Evolutionary conservation across 2,329 filamentous ascomycete species (phyloP).

Genomic region (Aspergillus ustus): DNA sequence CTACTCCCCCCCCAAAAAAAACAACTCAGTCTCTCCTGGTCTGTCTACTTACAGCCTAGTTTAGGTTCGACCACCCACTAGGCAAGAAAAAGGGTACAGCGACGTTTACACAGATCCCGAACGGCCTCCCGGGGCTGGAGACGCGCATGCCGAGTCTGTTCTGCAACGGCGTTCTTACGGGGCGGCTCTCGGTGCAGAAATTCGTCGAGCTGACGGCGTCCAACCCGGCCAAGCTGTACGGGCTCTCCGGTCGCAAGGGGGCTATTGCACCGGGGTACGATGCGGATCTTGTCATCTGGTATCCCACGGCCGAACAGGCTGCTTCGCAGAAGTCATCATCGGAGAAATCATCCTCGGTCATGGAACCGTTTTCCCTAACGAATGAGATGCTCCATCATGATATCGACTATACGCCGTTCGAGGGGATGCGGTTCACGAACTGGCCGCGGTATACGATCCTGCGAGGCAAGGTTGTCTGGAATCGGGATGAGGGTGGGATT

Average conservation of each 20-base stretch:
- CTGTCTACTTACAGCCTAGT: neutral
- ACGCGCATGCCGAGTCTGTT: constrained; percentile 49
- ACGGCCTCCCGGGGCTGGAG: constrained; percentile 50
- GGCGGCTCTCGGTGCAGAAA: constrained; percentile 40
- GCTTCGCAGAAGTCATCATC: constrained; percentile 9
- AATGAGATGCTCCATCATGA: constrained; percentile 43
- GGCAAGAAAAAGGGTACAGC: constrained; percentile 45
- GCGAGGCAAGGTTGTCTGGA: constrained; percentile 38
- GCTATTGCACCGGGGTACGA: constrained; percentile 49
- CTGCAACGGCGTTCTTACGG: constrained; percentile 24
- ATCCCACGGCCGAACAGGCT: constrained; percentile 31
- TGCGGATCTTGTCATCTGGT: constrained; percentile 52
- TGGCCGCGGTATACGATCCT: constrained; percentile 43
- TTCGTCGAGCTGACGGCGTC: constrained; percentile 52
- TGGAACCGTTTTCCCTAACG: constrained; percentile 33
- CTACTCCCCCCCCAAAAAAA: neutral
- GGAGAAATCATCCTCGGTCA: constrained; percentile 2
- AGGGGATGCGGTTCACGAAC: constrained; percentile 37
- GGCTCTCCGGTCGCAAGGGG: constrained; percentile 46
- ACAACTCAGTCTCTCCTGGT: constrained; percentile 1
- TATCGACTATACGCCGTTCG: constrained; percentile 44
- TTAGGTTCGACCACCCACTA: constrained; percentile 33
- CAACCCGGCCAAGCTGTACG: constrained; percentile 52
- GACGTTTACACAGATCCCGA: constrained; percentile 48
- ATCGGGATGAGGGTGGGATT: constrained; percentile 31